A percentile compares a stretch with the other conserved stretches of the same genome.
These are phyloP conservation scores for Yarrowia porcina DNA, from an alignment of 805 yeast species.

Conservation along the genomic window DNA sequence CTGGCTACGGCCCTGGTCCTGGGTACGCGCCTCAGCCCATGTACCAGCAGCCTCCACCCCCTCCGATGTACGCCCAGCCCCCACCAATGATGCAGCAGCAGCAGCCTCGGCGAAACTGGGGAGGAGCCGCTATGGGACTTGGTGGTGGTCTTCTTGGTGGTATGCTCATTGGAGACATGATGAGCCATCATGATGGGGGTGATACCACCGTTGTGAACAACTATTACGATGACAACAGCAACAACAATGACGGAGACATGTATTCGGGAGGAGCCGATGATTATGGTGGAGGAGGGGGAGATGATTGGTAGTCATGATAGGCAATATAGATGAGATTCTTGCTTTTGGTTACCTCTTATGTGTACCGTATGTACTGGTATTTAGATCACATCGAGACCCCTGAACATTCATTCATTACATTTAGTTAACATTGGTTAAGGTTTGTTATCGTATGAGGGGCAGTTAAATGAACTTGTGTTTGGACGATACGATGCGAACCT, in stretches of 20 bases:
- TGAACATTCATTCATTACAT: too few relatives aligned
- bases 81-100: slow-evolving; percentile 38
- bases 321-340: not conserved
- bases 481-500: too few relatives aligned
- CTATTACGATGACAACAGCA: slow-evolving; percentile 36
- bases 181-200: slow-evolving; percentile 45
- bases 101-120: slow-evolving; percentile 40
- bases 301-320: slow-evolving; percentile 2
- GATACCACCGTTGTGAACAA: slow-evolving; percentile 39
- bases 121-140: slow-evolving; percentile 45
- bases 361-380: too few relatives aligned
- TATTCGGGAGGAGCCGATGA: slow-evolving; percentile 38
- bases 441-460: slow-evolving; percentile 11
- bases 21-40: slow-evolving; percentile 35
- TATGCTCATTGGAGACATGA: slow-evolving; percentile 49
- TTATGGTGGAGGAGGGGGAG: slow-evolving; percentile 42
- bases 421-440: too few relatives aligned
- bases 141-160: slow-evolving; percentile 67
- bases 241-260: slow-evolving; percentile 34
- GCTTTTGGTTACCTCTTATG: not conserved
- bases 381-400: too few relatives aligned
- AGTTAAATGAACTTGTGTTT: too few relatives aligned
- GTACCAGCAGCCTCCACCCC: slow-evolving; percentile 36
- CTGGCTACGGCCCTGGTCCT: slow-evolving; percentile 27
- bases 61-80: slow-evolving; percentile 22